Conservation (phyloP, 345 rosid genomes). For the Bretschneidera sinensis region DNA sequence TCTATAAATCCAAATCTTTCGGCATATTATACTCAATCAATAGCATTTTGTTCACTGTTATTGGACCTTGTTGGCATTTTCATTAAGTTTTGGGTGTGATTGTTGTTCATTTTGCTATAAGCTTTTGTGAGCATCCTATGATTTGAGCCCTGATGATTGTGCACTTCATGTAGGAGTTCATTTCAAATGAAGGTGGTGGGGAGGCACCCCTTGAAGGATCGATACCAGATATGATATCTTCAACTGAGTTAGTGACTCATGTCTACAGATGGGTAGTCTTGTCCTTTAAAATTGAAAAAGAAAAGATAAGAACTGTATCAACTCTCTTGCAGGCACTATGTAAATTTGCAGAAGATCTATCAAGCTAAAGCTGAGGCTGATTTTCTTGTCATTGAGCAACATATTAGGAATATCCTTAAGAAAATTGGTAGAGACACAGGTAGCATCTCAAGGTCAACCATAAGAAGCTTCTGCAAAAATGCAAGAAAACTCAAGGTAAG, state of each 20-base stretch:
- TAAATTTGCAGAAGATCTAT: constrained; percentile 82
- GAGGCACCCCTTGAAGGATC: constrained; percentile 97
- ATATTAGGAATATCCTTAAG: constrained; percentile 55
- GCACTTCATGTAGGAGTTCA: constrained; percentile 61
- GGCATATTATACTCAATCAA: no score
- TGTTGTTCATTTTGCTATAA: neutral
- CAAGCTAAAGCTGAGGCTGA: constrained; percentile 93
- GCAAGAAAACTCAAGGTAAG: no score
- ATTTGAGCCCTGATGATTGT: constrained; percentile 9
- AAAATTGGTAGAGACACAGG: constrained; percentile 67
- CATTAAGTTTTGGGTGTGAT: no score
- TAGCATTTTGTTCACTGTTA: no score
- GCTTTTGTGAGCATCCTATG: neutral
- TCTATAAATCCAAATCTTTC: no score
- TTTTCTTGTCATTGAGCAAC: constrained; percentile 64
- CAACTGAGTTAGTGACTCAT: constrained; percentile 80
- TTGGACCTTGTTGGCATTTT: no score
- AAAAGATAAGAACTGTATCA: neutral
- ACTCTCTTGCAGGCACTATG: constrained; percentile 60
- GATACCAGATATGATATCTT: constrained; percentile 99
- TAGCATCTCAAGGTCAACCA: constrained; percentile 58
- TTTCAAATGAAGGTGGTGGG: constrained; percentile 76
- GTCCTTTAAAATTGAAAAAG: constrained; percentile 2
- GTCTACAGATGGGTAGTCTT: neutral
- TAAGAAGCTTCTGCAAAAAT: constrained; percentile 81